Evolutionary conservation across 2,329 filamentous ascomycete species (phyloP), one percentile per base, ranked within the genome.

Genomic region (Pseudogymnoascus sp.): DNA sequence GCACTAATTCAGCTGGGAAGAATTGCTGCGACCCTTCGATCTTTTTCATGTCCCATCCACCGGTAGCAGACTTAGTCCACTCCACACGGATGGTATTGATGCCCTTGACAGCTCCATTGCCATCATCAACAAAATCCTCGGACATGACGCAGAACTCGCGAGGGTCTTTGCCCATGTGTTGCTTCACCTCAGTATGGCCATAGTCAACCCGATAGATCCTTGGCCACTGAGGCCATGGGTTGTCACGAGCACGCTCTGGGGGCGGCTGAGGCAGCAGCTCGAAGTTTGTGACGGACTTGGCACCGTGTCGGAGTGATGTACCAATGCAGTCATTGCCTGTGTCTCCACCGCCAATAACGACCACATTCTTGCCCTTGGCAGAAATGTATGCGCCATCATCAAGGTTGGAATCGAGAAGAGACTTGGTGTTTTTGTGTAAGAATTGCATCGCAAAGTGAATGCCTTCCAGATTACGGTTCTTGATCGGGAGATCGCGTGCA

Each of bases 31-130:
- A 93, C 38, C 90, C 92, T 68, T 96, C 92, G 33, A 96, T 82
- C 76, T 96, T 93, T 84, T 96, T 96, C 92, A 97, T 97, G 77
- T 97, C 93, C 93, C 93, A 97, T 48, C 92, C 92, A 67, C 92
- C 92, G 65, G 85, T 87, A 29, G 90, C 83, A 61, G 87, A 91
- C 81, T 92, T 94, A 69, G 91, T 94, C 93, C 93, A 97, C 75
- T 97, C 92, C 44, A 97, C 92, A 61, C 93, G 91, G 63, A 94
- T 85, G 44, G 92, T 96, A 78, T 94, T 96, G 82, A 97, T 96
- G 66, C 93, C 93, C 81, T 92, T 95, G 72, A 97, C 91, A 67
- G 88, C 88, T 73, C 92, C 92, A 59, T 78, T 84, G 65, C 91
- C 92, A 70, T 96, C 91, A 67, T 92, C 91, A 65, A 95, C 91